Evolutionary conservation across 2,329 filamentous ascomycete genomes (phyloP), one percentile per base, ranked within the genome.

Genomic region (Paracamarosporium sp.): DNA sequence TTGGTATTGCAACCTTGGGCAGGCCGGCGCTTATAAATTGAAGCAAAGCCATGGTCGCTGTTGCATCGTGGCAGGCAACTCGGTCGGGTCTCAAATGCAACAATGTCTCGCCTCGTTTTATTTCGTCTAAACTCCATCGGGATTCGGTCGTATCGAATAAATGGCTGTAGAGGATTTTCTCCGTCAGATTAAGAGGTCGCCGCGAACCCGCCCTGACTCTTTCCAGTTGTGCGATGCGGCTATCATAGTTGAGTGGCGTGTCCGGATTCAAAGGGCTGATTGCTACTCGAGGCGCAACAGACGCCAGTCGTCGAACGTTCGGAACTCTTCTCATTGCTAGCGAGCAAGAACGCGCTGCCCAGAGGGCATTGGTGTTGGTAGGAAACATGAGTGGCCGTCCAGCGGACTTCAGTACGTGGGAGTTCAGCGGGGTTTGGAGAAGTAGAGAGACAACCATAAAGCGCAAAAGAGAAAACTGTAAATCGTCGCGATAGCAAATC

Each of bases 21-120:
- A 79, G 62, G 0, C 76, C 78, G 1, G 77, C 77, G 41, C 75
- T 78, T 47, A 80, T 79, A 60, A 80, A 80, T 50, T 80, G 78
- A 1, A 80, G 61, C 11, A 79, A 56, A 1, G 78, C 78, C 78
- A 80, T 80, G 5, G 76, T 78, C 1, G 78, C 78, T 0, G 77
- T 79, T 2, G 77, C 78, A 69, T 80, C 78, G 31, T 80, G 77
- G 30, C 76, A 78, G 1, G 78, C 78, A n/a, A 79, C 76, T 1
- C 77, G 65, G 33, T 79, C 76, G 0, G 78, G 78, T 5, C 68
- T 66, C 4, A 79, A 55, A 15, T 74, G 72, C 0, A 79, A 55
- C 13, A 78, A 74, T 1, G 77, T 78, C 41, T 74, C 72, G 3
- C 77, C 78, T 6, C 76, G 68, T n/a, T 70, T 56, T 17, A 80